Evolutionary conservation across 306 rosid species (phyloP).

Genomic region (Mimosa pudica): DNA sequence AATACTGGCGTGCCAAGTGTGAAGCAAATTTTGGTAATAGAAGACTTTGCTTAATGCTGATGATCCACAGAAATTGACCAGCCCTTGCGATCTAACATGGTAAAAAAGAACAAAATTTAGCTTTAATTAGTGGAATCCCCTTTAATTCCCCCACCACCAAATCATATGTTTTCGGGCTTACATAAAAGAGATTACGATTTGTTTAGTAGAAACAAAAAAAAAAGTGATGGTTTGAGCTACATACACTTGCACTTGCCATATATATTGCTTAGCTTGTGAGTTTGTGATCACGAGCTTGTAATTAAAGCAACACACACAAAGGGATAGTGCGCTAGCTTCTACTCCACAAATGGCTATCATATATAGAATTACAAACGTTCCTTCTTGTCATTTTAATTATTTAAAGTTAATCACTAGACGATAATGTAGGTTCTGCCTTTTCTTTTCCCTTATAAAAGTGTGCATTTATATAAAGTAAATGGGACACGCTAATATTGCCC

Average conservation of each 20-base stretch:
- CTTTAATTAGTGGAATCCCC: slow-evolving; percentile 54
- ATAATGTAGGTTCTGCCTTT: neutral
- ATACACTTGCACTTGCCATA: slow-evolving; percentile 23
- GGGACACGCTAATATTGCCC: neutral
- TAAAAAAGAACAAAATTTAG: slow-evolving; percentile 36
- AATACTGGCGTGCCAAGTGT: slow-evolving; percentile 53
- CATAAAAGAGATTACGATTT: neutral
- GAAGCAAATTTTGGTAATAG: slow-evolving; percentile 23
- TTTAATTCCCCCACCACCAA: slow-evolving; percentile 40
- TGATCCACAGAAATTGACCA: slow-evolving; percentile 23
- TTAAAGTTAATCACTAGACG: slow-evolving; percentile 26
- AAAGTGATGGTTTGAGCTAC: slow-evolving; percentile 33
- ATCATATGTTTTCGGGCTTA: neutral
- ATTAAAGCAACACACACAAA: neutral
- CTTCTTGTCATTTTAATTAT: neutral
- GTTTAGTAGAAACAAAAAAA: slow-evolving; percentile 24
- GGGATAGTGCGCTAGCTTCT: slow-evolving; percentile 46
- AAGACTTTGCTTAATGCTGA: slow-evolving; percentile 33
- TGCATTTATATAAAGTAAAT: too few species aligned
- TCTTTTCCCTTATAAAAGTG: neutral
- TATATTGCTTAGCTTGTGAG: slow-evolving; percentile 22
- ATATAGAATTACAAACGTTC: slow-evolving; percentile 33
- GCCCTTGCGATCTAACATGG: slow-evolving; percentile 30
- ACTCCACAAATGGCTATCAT: slow-evolving; percentile 36
- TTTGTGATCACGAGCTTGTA: slow-evolving; percentile 3